These are phyloP conservation scores for Boletus patriciae DNA, from an alignment of 768 basidiomycete genomes.

Conservation along the genomic window DNA sequence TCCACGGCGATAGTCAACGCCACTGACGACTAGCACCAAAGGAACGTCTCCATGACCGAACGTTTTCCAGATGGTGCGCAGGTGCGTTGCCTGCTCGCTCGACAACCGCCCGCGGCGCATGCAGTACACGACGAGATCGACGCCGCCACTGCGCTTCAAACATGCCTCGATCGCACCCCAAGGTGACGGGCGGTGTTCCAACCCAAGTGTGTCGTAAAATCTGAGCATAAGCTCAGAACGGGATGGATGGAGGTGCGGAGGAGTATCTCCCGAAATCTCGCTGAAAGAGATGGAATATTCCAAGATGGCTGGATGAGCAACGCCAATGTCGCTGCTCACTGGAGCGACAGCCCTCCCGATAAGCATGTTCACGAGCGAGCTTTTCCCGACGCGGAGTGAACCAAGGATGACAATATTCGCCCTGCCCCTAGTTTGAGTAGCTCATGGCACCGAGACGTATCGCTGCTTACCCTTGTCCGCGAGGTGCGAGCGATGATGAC, in stretches of 20 bases:
- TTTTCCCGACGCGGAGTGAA: slow-evolving; percentile 37
- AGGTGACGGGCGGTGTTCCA: slow-evolving; percentile 19
- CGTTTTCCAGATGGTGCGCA: slow-evolving; percentile 29
- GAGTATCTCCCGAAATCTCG: not conserved
- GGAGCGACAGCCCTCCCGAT: slow-evolving; percentile 25
- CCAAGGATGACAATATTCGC: slow-evolving; percentile 24
- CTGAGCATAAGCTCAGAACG: slow-evolving; percentile 4
- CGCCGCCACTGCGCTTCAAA: slow-evolving; percentile 15
- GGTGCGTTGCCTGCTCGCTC: slow-evolving; percentile 30
- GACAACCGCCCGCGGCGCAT: slow-evolving; percentile 38
- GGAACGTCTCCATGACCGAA: slow-evolving; percentile 14
- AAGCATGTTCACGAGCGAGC: slow-evolving; percentile 43
- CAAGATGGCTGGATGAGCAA: slow-evolving; percentile 12
- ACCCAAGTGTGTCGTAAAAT: slow-evolving; percentile 21
- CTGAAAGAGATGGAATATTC: slow-evolving; percentile 11
- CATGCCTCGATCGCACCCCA: slow-evolving; percentile 11
- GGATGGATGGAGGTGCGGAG: not conserved
- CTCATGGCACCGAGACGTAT: not conserved
- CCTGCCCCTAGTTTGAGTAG: slow-evolving; percentile 3
- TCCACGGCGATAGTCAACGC: slow-evolving; percentile 15
- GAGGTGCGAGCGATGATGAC: not conserved
- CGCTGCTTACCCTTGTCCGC: slow-evolving; percentile 10
- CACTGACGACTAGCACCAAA: slow-evolving; percentile 19
- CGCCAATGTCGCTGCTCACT: slow-evolving; percentile 23
- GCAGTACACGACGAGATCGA: slow-evolving; percentile 36